A percentile compares a stretch with the other conserved stretches of the same genome.
phyloP scores from a whole-genome alignment of 148 eudicot genomes.

The Camellia granthamiana region DNA sequence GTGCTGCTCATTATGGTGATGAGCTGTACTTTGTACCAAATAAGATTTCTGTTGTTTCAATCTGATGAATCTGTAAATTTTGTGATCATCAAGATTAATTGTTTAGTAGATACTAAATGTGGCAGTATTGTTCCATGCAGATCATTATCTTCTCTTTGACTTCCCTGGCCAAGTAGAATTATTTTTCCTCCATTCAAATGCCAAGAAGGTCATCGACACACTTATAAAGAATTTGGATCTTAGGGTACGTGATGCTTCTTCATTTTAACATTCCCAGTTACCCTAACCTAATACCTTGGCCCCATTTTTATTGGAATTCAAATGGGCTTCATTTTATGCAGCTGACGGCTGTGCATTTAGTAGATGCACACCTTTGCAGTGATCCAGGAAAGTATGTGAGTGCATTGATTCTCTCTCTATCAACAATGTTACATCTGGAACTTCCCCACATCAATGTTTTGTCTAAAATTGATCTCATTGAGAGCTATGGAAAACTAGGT shows the following conservation, averaged over 20 bases:
- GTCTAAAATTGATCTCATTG: constrained; percentile 92
- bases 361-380: constrained; percentile 93
- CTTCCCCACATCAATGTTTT: constrained; percentile 96
- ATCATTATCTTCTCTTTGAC: constrained; percentile 96
- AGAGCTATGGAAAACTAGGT: constrained; percentile 93
- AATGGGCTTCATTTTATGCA: constrained; percentile 34
- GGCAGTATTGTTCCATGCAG: constrained; percentile 39
- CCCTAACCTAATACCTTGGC: background rate
- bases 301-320: constrained; percentile 4
- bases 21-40: background rate
- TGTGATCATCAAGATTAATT: background rate
- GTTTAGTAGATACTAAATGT: background rate
- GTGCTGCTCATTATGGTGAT: background rate
- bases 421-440: constrained; percentile 95
- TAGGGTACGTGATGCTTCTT: constrained; percentile 51
- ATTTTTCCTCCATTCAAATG: constrained; percentile 87
- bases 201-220: constrained; percentile 70
- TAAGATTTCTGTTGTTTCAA: background rate
- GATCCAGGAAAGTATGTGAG: constrained; percentile 93
- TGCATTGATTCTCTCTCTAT: constrained; percentile 83
- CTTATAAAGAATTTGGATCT: constrained; percentile 78
- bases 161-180: constrained; percentile 98
- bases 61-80: background rate
- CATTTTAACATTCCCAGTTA: background rate
- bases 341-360: constrained; percentile 89